These are phyloP conservation scores for Ramaria rubella DNA, from an alignment of 768 basidiomycete species.

Conservation along the genomic window DNA sequence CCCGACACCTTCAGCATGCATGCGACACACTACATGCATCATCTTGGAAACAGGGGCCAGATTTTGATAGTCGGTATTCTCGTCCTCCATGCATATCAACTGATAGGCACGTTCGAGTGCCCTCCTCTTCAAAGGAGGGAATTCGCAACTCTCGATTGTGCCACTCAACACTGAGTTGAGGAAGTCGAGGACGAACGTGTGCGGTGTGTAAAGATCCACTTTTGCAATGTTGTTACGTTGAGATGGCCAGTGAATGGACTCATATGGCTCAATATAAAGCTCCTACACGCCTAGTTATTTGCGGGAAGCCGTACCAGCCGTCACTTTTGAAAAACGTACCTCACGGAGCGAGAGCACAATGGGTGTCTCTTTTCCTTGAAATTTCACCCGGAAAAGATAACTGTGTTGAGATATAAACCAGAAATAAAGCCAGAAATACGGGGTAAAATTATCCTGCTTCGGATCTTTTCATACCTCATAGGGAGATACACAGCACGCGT, in stretches of 20 bases:
- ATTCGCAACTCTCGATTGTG: conserved; percentile 62
- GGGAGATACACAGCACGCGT: conserved; percentile 86
- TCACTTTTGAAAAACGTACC: conserved; percentile 39
- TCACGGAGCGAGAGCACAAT: conserved; percentile 71
- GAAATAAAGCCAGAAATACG: too few species aligned
- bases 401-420: too few species aligned
- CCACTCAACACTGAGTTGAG: conserved; percentile 54
- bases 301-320: background rate
- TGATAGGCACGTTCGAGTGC: conserved; percentile 67
- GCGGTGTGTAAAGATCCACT: conserved; percentile 81
- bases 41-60: conserved; percentile 93
- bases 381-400: conserved; percentile 68
- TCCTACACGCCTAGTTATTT: conserved; percentile 47
- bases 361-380: conserved; percentile 63
- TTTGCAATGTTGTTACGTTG: conserved; percentile 80
- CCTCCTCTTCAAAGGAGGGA: conserved; percentile 62
- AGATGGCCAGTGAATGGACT: conserved; percentile 79
- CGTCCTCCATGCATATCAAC: conserved; percentile 82
- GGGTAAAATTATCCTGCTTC: too few species aligned
- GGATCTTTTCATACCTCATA: conserved; percentile 66
- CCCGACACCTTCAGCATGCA: conserved; percentile 67
- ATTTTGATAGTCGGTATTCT: conserved; percentile 88
- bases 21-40: conserved; percentile 85
- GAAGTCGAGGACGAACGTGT: conserved; percentile 64
- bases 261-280: conserved; percentile 76